These are phyloP conservation scores for Metarhizium sp. DNA, from an alignment of 2,329 filamentous ascomycete genomes.

Conservation along the genomic window DNA sequence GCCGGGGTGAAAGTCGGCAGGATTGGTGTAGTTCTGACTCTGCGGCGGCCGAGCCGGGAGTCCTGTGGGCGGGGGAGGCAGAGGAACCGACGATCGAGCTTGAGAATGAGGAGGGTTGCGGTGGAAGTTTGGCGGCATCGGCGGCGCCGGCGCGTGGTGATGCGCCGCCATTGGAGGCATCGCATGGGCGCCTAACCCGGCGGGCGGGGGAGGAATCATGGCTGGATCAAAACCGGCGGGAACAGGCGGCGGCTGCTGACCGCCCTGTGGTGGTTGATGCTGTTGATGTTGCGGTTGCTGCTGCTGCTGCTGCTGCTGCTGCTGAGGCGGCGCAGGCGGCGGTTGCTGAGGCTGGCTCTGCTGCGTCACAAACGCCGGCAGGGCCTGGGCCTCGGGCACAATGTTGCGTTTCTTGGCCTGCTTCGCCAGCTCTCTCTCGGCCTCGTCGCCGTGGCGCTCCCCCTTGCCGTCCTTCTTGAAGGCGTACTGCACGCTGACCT, in stretches of 20 bases:
- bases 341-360: conserved; percentile 7
- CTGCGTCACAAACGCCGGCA: conserved; percentile 63
- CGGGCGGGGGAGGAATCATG: conserved; percentile 23
- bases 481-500: conserved; percentile 92
- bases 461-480: conserved; percentile 99
- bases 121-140: conserved; percentile 7
- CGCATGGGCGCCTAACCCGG: conserved; percentile 28
- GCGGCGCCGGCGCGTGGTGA: conserved; percentile 23
- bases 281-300: conserved; percentile 14
- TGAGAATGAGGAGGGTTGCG: conserved; percentile 12
- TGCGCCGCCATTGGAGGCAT: conserved; percentile 21
- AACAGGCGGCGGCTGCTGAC: conserved; percentile 11
- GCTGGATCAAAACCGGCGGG: conserved; percentile 26
- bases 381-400: conserved; percentile 65
- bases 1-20: conserved; percentile 38
- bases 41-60: conserved; percentile 41
- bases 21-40: conserved; percentile 36
- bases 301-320: conserved; percentile 13
- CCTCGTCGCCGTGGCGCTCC: conserved; percentile 88
- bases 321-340: conserved; percentile 26
- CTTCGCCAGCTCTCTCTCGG: conserved; percentile 81
- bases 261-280: conserved; percentile 11
- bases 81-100: conserved; percentile 21
- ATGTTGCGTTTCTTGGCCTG: conserved; percentile 95
- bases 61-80: conserved; percentile 40